Conservation (phyloP, 371 early-diverging fungal species). For the Syncephalastrum monosporum region DNA sequence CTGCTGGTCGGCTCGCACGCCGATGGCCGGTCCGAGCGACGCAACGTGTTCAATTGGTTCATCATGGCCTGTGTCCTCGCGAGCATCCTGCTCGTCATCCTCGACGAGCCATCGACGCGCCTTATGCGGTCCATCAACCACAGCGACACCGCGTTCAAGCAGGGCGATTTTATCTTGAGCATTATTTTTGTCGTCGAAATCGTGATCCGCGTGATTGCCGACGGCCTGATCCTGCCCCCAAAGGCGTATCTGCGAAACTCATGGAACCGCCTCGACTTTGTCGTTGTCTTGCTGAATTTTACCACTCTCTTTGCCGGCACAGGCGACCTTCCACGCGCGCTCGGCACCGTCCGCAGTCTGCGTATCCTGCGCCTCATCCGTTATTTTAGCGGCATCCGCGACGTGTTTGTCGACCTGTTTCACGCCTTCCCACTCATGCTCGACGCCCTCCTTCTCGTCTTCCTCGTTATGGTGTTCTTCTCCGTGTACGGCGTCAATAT, state of each 20-base stretch:
- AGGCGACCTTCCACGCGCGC: conserved; percentile 34
- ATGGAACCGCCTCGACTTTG: conserved; percentile 58
- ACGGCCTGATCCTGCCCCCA: conserved; percentile 52
- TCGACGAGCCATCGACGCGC: conserved; percentile 58
- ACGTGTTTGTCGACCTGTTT: conserved; percentile 54
- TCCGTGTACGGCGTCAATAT: conserved; percentile 62
- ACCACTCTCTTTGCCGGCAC: conserved; percentile 39
- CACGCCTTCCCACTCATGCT: conserved; percentile 59
- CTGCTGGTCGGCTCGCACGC: conserved; percentile 33
- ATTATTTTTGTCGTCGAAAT: conserved; percentile 54
- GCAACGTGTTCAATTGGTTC: conserved; percentile 56
- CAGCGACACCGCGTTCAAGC: conserved; percentile 30
- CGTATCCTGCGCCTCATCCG: conserved; percentile 61
- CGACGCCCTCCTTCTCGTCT: conserved; percentile 52
- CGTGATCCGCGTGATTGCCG: conserved; percentile 51
- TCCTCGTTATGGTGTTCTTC: conserved; percentile 55
- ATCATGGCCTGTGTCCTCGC: conserved; percentile 58
- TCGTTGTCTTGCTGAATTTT: conserved; percentile 51
- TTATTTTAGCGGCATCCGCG: conserved; percentile 57
- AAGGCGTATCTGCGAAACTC: conserved; percentile 50
- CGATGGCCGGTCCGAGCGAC: conserved; percentile 38
- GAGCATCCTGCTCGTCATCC: conserved; percentile 55
- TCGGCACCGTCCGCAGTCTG: conserved; percentile 51
- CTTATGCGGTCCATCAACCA: conserved; percentile 27
- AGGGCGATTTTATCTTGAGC: conserved; percentile 45